phyloP scores from a whole-genome alignment of 116 monocot genomes.

The Zostera marina region DNA sequence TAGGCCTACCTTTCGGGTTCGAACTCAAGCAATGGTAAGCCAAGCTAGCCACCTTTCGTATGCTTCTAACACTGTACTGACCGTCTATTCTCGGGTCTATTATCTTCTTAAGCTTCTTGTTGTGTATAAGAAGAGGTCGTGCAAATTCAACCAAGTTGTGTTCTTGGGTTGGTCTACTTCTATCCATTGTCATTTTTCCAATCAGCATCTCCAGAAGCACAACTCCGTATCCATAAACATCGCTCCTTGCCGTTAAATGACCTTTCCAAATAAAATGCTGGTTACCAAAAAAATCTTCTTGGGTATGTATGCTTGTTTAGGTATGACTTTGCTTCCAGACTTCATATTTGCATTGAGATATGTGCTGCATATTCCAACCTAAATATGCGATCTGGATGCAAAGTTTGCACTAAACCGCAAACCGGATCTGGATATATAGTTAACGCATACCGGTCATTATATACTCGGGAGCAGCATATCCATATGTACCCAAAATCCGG shows the following conservation, averaged over 20 bases:
- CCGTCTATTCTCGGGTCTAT: slow-evolving; percentile 70
- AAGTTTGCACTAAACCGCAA: neutral
- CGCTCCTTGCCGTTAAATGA: slow-evolving; percentile 70
- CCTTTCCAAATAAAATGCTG: slow-evolving; percentile 21
- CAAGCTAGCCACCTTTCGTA: slow-evolving; percentile 40
- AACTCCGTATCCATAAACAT: slow-evolving; percentile 91
- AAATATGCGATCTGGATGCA: too few relatives aligned
- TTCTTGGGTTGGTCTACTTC: slow-evolving; percentile 59
- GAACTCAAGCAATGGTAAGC: slow-evolving; percentile 75
- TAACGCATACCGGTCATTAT: slow-evolving; percentile 8
- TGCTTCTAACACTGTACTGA: slow-evolving; percentile 36
- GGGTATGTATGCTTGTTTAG: too few relatives aligned
- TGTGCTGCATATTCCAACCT: too few relatives aligned
- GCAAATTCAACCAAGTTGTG: slow-evolving; percentile 86
- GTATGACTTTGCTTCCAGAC: too few relatives aligned
- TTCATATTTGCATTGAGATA: too few relatives aligned
- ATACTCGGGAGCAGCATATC: slow-evolving; percentile 14
- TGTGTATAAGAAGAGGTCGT: slow-evolving; percentile 51
- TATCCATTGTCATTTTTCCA: slow-evolving; percentile 69
- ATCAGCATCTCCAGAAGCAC: slow-evolving; percentile 93
- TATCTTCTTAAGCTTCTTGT: slow-evolving; percentile 59
- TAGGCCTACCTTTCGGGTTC: slow-evolving; percentile 65
- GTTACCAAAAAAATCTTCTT: too few relatives aligned
- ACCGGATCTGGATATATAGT: neutral
- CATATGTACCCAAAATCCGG: slow-evolving; percentile 9